Base-by-base conservation (phyloP, 345 rosid species). In the Eucalyptus marginata region DNA sequence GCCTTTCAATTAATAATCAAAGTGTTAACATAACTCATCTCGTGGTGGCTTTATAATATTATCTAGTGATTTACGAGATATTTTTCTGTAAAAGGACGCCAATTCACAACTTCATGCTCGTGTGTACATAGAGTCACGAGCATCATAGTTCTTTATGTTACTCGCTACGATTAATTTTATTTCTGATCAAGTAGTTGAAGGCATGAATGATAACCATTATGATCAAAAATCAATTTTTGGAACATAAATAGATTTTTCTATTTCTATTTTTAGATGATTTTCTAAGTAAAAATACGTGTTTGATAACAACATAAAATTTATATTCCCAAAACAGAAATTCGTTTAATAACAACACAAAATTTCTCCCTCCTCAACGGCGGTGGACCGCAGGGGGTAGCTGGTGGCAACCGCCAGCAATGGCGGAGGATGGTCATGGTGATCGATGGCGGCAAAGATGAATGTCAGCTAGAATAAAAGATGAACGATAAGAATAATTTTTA, bases 291-390 rank as follows among this genome's bases (percentile, higher is more conserved):
- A 52, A 18, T 52, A 52, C 10, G 0, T 2, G 1, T 52, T 52
- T 52, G 1, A 52, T 52, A 52, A 52, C 0, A 5, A 52, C 10
- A 18, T 18, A 18, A 49, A 52, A 52, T 7, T 52, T 52, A 18
- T 52, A 52, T 52, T 52, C 10, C 24, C 4, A 52, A 52, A 18
- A 52, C 18, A 52, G 1, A 52, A 52, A 7, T 52, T 52, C 1
- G 1, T 52, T 52, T 8, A 4, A 52, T 52, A 52, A 18, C 2
- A 1, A 18, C 10, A 18, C 5, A 52, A 52, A 7, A 20, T 52
- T 3, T 52, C 10, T 52, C 2, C 0, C 5, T 52, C 25, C 58
- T 10, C 0, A 20, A 52, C 10, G 4, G 4, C 10, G 0, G 0
- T 20, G 58, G 25, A 52, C 10, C 8, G 0, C 0, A 18, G 2